phyloP scores from a whole-genome alignment of 2,329 filamentous ascomycete species.

The Cladosporium sp. region DNA sequence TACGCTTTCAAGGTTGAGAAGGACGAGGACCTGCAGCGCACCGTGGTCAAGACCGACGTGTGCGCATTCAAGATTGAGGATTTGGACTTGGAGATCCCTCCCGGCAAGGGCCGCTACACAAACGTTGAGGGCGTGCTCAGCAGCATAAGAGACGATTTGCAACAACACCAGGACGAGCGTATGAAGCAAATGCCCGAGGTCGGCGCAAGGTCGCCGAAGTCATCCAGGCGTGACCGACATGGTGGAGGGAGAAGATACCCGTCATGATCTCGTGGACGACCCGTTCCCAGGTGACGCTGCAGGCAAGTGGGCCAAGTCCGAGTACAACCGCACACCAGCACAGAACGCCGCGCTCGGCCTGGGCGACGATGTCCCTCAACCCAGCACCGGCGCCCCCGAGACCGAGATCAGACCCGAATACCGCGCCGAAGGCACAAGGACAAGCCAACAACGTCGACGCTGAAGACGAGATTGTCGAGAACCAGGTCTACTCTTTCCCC shows the following conservation, averaged over 20 bases:
- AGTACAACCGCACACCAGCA: slow-evolving; percentile 76
- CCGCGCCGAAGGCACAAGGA: slow-evolving; percentile 31
- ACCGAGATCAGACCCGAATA: slow-evolving; percentile 54
- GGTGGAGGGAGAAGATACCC: slow-evolving; percentile 72
- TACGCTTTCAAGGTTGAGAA: slow-evolving; percentile 77
- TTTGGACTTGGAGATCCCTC: slow-evolving; percentile 86
- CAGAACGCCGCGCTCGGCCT: slow-evolving; percentile 87
- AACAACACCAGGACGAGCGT: slow-evolving; percentile 75
- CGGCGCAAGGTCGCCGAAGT: slow-evolving; percentile 72
- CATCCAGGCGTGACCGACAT: slow-evolving; percentile 70
- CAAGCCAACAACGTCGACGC: slow-evolving; percentile 39
- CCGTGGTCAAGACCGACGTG: slow-evolving; percentile 89
- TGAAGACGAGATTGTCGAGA: slow-evolving; percentile 76
- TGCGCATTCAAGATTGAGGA: slow-evolving; percentile 85
- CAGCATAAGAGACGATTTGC: slow-evolving; percentile 75
- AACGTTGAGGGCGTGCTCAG: slow-evolving; percentile 87
- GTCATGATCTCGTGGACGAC: slow-evolving; percentile 82
- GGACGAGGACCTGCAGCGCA: slow-evolving; percentile 71
- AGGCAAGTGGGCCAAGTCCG: slow-evolving; percentile 84
- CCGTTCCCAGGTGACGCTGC: slow-evolving; percentile 69
- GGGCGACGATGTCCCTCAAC: slow-evolving; percentile 41
- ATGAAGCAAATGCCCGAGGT: slow-evolving; percentile 75
- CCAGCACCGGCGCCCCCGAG: slow-evolving; percentile 41
- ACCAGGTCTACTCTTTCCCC: slow-evolving; percentile 91
- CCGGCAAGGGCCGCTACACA: slow-evolving; percentile 84